phyloP scores from a whole-genome alignment of 1,284 basidiomycete genomes.

The Mixia osmundae region DNA sequence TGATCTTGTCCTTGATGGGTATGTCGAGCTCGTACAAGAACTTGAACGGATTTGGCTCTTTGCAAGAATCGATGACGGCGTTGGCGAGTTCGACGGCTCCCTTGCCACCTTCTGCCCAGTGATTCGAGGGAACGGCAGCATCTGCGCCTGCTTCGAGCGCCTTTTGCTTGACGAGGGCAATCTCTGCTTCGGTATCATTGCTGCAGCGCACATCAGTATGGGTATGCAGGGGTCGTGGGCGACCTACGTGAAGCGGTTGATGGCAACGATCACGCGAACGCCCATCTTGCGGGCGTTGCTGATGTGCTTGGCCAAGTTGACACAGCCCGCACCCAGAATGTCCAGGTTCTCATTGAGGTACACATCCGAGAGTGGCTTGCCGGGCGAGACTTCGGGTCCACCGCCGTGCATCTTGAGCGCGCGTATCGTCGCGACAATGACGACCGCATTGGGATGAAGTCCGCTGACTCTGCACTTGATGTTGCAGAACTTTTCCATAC shows the following conservation, averaged over 20 bases:
- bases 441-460: conserved; percentile 72
- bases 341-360: conserved; percentile 87
- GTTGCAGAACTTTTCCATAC: conserved; percentile 76
- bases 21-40: conserved; percentile 72
- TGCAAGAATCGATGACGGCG: conserved; percentile 56
- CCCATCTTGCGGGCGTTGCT: conserved; percentile 89
- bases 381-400: conserved; percentile 87
- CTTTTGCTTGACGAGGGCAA: conserved; percentile 57
- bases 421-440: conserved; percentile 91
- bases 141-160: conserved; percentile 73
- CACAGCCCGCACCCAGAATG: conserved; percentile 71
- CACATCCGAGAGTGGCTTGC: conserved; percentile 77
- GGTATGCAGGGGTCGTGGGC: neutral
- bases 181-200: conserved; percentile 72
- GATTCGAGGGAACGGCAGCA: conserved; percentile 81
- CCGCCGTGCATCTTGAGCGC: conserved; percentile 99
- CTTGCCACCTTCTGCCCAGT: conserved; percentile 83
- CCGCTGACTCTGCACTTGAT: conserved; percentile 95
- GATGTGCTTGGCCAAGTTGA: conserved; percentile 83
- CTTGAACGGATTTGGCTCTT: conserved; percentile 48
- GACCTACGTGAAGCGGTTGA: conserved; percentile 81
- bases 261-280: conserved; percentile 83
- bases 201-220: conserved; percentile 25
- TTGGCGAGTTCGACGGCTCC: conserved; percentile 70
- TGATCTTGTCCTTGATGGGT: conserved; percentile 67